Evolutionary conservation across 129 eudicot species (phyloP).

Genomic region (Saussurea involucrata): DNA sequence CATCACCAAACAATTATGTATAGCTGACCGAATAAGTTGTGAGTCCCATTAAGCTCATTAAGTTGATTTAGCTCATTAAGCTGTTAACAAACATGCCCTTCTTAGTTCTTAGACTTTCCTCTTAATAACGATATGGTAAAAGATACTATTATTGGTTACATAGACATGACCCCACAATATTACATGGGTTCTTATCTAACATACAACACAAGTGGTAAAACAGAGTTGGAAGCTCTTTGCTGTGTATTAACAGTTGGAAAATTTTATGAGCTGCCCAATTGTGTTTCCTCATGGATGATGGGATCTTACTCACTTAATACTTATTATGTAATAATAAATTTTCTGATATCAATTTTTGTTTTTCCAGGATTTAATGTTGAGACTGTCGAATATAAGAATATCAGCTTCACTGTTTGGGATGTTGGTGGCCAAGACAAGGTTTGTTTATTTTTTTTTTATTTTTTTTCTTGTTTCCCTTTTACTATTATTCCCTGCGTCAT

Average conservation of each 20-base stretch:
- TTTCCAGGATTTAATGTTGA: conserved; percentile 43
- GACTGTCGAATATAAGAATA: conserved; percentile 52
- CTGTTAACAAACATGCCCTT: neutral
- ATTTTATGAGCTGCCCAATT: neutral
- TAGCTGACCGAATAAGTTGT: too few species aligned
- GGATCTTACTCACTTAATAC: neutral
- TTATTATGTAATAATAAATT: neutral
- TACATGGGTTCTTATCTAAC: too few species aligned
- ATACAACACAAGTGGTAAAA: neutral
- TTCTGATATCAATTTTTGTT: neutral
- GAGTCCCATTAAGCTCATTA: too few species aligned
- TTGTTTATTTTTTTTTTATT: neutral
- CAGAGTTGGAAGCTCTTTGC: neutral
- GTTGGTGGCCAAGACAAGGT: conserved; percentile 52
- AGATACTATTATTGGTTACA: neutral
- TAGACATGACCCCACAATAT: neutral
- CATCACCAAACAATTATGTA: too few species aligned
- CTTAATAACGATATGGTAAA: neutral
- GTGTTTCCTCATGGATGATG: neutral
- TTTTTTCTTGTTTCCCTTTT: neutral
- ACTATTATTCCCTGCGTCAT: neutral
- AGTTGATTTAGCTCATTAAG: too few species aligned
- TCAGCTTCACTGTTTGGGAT: conserved; percentile 56
- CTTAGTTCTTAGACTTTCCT: too few species aligned
- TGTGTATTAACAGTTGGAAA: neutral